Evolutionary conservation across 805 yeast genomes (phyloP).

Genomic region (Saccharomycopsis lassenensis): DNA sequence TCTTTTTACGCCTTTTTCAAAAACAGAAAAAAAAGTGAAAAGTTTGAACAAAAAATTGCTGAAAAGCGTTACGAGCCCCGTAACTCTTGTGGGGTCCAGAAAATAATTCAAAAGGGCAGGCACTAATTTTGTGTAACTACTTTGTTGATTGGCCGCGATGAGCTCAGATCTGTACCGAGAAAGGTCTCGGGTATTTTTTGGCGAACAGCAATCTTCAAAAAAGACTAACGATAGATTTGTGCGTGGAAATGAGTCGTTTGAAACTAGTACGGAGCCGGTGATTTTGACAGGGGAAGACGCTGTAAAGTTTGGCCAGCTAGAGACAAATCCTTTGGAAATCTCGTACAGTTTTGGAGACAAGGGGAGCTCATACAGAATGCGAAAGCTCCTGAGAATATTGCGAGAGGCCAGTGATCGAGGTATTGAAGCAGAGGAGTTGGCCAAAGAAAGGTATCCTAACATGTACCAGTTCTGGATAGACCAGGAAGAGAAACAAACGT

Average conservation of each 20-base stretch:
- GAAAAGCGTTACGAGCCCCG: no score
- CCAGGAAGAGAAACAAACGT: conserved; percentile 9
- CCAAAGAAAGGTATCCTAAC: conserved; percentile 3
- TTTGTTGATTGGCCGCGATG: no score
- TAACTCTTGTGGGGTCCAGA: no score
- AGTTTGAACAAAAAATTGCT: no score
- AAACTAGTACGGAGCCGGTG: background rate
- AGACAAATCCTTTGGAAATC: conserved; percentile 6
- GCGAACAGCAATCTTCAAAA: no score
- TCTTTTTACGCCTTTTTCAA: no score
- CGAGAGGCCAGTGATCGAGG: conserved; percentile 4
- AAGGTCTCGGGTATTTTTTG: no score
- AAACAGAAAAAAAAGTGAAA: background rate
- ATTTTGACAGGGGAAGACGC: background rate
- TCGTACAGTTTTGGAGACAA: conserved; percentile 8
- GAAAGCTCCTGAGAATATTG: conserved; percentile 6
- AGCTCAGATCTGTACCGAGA: no score
- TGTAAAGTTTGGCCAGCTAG: background rate
- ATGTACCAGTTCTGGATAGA: conserved; percentile 8
- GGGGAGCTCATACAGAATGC: conserved; percentile 7
- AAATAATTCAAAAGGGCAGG: no score
- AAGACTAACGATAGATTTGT: background rate
- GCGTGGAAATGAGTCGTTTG: background rate
- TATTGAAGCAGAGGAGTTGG: background rate
- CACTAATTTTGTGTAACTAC: no score